Percentiles rank a stretch among this genome's conserved stretches.
Conservation (phyloP, 2,329 filamentous ascomycete genomes). For the Fusarium sacchari region DNA sequence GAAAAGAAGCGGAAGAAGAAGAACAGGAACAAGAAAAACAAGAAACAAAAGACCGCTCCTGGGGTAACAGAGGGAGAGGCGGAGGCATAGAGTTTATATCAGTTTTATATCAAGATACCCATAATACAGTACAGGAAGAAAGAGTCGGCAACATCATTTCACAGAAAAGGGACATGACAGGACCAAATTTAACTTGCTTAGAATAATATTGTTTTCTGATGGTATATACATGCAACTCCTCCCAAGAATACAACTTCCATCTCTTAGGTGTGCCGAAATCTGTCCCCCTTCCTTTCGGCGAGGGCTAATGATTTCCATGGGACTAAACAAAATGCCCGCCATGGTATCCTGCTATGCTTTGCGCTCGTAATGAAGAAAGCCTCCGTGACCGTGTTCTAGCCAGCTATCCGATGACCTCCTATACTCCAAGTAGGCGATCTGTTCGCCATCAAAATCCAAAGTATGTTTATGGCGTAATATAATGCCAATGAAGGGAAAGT, state of each 20-base stretch:
- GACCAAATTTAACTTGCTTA: background rate
- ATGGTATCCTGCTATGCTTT: conserved; percentile 35
- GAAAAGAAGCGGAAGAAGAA: conserved; percentile 39
- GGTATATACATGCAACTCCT: conserved; percentile 30
- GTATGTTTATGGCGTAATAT: conserved; percentile 13
- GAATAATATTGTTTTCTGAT: conserved; percentile 7
- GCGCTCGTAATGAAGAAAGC: conserved; percentile 29
- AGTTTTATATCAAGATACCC: conserved; percentile 22
- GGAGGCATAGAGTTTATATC: conserved; percentile 1
- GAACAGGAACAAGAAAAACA: conserved; percentile 38
- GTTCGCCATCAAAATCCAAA: conserved; percentile 22
- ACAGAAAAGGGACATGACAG: background rate
- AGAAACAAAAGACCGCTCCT: conserved; percentile 42
- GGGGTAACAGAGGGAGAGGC: background rate
- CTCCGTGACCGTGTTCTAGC: conserved; percentile 26
- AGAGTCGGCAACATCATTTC: background rate
- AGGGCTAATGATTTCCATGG: conserved; percentile 9
- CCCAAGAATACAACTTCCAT: conserved; percentile 1
- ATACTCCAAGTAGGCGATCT: conserved; percentile 27
- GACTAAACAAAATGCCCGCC: conserved; percentile 33
- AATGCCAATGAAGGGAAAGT: conserved; percentile 14
- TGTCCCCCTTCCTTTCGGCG: background rate
- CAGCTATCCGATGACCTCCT: conserved; percentile 24
- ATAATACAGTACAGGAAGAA: background rate
- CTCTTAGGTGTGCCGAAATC: conserved; percentile 18